Percentiles rank a stretch among this genome's conserved stretches.
phyloP scores from a whole-genome alignment of 2,329 filamentous ascomycete genomes.

The Byssoonygena ceratinophila region DNA sequence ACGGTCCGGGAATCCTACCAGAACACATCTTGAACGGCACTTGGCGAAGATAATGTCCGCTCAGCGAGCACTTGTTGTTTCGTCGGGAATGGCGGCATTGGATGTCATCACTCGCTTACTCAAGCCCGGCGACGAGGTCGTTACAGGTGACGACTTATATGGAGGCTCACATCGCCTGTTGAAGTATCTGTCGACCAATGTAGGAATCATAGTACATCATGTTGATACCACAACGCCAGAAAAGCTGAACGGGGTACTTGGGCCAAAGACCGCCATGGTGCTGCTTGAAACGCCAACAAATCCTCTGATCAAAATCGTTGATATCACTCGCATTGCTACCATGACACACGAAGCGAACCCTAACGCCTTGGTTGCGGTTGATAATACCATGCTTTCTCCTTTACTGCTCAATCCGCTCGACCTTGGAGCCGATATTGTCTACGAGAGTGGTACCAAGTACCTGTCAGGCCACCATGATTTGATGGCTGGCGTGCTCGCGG shows the following conservation, averaged over 20 bases:
- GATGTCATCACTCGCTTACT: constrained; percentile 91
- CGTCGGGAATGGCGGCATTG: constrained; percentile 92
- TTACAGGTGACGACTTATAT: constrained; percentile 94
- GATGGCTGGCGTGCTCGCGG: constrained; percentile 93
- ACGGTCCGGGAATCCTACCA: constrained; percentile 89
- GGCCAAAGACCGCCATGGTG: constrained; percentile 82
- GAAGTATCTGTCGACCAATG: constrained; percentile 79
- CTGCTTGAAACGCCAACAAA: constrained; percentile 94
- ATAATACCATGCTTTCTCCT: constrained; percentile 98
- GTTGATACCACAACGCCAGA: constrained; percentile 81
- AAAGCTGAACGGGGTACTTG: constrained; percentile 57
- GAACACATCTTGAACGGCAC: constrained; percentile 90
- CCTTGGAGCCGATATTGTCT: constrained; percentile 87
- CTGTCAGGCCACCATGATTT: constrained; percentile 96
- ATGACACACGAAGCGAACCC: constrained; percentile 67
- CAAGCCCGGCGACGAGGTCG: constrained; percentile 86
- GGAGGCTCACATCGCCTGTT: constrained; percentile 89
- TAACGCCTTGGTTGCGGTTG: constrained; percentile 74
- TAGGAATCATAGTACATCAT: constrained; percentile 87
- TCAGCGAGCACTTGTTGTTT: constrained; percentile 77
- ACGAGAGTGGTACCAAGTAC: constrained; percentile 97
- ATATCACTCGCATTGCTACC: constrained; percentile 69
- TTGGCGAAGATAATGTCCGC: constrained; percentile 99
- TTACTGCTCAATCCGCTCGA: constrained; percentile 90
- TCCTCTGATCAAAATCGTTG: constrained; percentile 94